These are phyloP conservation scores for Trypanosoma lewisi DNA, from an alignment of 208 protist species.

Conservation along the genomic window DNA sequence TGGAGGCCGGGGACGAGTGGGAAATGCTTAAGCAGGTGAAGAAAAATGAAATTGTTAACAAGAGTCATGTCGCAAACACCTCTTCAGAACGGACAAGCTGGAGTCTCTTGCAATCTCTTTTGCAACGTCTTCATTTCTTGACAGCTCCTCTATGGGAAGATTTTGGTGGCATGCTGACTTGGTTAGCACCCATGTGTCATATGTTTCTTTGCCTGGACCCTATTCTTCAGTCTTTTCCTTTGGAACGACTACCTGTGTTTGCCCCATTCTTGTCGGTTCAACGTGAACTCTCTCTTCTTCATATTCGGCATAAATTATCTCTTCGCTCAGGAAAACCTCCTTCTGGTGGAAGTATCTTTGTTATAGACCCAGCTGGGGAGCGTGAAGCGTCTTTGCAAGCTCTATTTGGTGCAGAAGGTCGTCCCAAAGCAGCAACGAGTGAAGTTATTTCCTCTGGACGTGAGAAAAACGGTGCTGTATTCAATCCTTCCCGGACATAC, in stretches of 20 bases:
- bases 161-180: constrained; percentile 34
- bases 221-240: constrained; percentile 55
- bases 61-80: background rate
- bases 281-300: constrained; percentile 53
- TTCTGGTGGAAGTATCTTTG: constrained; percentile 26
- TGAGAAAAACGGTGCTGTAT: constrained; percentile 15
- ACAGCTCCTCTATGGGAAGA: constrained; percentile 40
- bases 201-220: constrained; percentile 75
- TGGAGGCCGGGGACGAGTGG: constrained; percentile 20
- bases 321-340: constrained; percentile 19
- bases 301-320: constrained; percentile 36
- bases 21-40: constrained; percentile 19
- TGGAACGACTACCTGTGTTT: constrained; percentile 57
- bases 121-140: constrained; percentile 20
- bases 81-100: background rate
- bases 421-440: background rate
- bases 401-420: constrained; percentile 28
- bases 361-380: constrained; percentile 75
- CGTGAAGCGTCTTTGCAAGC: constrained; percentile 31
- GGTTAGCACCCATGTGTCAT: constrained; percentile 32
- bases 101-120: constrained; percentile 1
- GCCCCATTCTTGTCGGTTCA: constrained; percentile 41
- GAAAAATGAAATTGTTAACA: constrained; percentile 21
- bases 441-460: constrained; percentile 43
- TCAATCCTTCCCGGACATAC: constrained; percentile 38